These are phyloP conservation scores for Nakazawaea wyomingensis DNA, from an alignment of 805 yeast genomes.

Conservation along the genomic window DNA sequence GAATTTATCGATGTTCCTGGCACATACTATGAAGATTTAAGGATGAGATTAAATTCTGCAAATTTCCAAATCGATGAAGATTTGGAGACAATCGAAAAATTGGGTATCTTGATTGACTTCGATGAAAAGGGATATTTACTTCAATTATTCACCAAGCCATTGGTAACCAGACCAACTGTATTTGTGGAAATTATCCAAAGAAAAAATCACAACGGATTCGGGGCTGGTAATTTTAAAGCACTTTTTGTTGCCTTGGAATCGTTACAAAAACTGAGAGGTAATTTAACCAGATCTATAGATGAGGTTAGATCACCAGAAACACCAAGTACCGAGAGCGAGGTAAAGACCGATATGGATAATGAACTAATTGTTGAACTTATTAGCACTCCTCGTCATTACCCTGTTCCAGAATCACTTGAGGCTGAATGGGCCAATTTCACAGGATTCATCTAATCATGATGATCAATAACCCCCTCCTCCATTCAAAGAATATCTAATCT, in stretches of 20 bases:
- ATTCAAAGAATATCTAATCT: too few species aligned
- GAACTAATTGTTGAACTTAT: too few species aligned
- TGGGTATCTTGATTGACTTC: constrained; percentile 68
- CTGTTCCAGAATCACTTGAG: too few species aligned
- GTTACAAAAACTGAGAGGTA: constrained; percentile 72
- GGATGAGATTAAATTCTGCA: constrained; percentile 38
- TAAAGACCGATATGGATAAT: too few species aligned
- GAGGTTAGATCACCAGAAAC: too few species aligned
- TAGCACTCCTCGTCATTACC: too few species aligned
- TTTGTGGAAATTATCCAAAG: constrained; percentile 81
- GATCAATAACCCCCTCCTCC: too few species aligned
- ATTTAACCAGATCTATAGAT: too few species aligned
- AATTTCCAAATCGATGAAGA: constrained; percentile 46
- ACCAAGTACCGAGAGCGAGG: too few species aligned
- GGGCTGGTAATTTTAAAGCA: constrained; percentile 84
- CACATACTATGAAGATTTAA: constrained; percentile 50
- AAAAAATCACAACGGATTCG: constrained; percentile 77
- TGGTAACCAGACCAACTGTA: constrained; percentile 74
- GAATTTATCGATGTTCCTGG: constrained; percentile 61
- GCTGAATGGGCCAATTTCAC: too few species aligned
- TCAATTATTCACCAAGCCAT: constrained; percentile 75
- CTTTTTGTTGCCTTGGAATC: constrained; percentile 74
- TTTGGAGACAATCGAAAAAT: constrained; percentile 40
- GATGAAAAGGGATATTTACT: constrained; percentile 73
- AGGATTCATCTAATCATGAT: too few species aligned